Evolutionary conservation across 1,284 basidiomycete genomes (phyloP).

Genomic region (Cystobasidium pallidum): DNA sequence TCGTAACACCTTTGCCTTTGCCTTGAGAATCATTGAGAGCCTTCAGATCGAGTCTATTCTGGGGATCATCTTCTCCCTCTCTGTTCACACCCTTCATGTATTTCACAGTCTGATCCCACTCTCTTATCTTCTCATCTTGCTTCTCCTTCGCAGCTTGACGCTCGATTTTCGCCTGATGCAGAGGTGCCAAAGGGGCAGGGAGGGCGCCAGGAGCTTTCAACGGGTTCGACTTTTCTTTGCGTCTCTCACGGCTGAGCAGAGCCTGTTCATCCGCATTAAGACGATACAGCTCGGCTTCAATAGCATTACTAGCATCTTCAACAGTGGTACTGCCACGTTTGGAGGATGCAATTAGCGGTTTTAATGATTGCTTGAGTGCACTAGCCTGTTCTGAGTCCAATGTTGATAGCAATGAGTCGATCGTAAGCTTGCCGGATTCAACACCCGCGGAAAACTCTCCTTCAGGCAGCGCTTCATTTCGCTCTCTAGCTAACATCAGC

Average conservation of each 20-base stretch:
- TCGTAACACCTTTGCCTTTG: constrained; percentile 46
- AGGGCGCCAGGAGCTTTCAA: constrained; percentile 67
- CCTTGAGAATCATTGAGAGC: constrained; percentile 47
- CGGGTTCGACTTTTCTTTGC: constrained; percentile 57
- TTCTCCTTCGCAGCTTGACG: constrained; percentile 91
- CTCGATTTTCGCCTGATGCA: constrained; percentile 85
- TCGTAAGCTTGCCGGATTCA: constrained; percentile 63
- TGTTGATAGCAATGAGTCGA: constrained; percentile 72
- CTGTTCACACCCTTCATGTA: constrained; percentile 64
- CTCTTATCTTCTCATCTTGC: constrained; percentile 87
- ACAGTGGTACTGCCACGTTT: constrained; percentile 49
- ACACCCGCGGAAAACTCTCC: constrained; percentile 59
- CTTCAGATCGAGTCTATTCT: constrained; percentile 50
- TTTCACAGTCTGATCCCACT: constrained; percentile 88
- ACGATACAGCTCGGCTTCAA: constrained; percentile 53
- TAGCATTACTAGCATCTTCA: constrained; percentile 48
- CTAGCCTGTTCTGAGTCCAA: constrained; percentile 61
- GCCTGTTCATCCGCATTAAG: constrained; percentile 53
- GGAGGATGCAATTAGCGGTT: constrained; percentile 68
- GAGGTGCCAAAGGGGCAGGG: constrained; percentile 80
- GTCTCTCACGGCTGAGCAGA: constrained; percentile 32
- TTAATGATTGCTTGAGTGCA: constrained; percentile 62
- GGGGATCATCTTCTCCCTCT: constrained; percentile 48
- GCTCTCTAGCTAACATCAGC: constrained; percentile 61
- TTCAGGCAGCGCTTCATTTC: constrained; percentile 73